Evolutionary conservation across 129 eudicot species (phyloP).

Genomic region (Artemisia tridentata): DNA sequence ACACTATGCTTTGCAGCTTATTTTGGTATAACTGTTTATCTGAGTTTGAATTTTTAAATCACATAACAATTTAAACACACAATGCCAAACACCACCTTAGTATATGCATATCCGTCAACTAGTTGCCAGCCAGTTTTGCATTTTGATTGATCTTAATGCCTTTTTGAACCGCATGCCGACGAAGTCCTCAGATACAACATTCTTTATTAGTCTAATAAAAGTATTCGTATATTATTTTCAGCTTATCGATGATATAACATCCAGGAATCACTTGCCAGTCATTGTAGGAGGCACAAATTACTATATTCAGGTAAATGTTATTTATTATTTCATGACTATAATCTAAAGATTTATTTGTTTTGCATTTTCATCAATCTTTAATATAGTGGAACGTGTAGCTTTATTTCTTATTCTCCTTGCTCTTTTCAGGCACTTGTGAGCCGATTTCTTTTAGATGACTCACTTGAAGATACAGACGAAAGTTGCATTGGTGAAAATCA

Average conservation of each 20-base stretch:
- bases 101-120: slow-evolving; percentile 3
- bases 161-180: background rate
- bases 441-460: slow-evolving; percentile 80
- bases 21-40: background rate
- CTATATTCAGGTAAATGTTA: slow-evolving; percentile 76
- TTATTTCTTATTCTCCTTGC: slow-evolving; percentile 5
- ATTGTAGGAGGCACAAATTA: slow-evolving; percentile 98
- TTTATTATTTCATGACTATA: slow-evolving; percentile 12
- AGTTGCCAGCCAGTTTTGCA: slow-evolving; percentile 9
- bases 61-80: background rate
- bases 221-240: slow-evolving; percentile 33
- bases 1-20: background rate
- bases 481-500: slow-evolving; percentile 36
- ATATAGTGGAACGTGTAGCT: background rate
- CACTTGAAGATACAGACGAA: slow-evolving; percentile 45
- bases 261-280: slow-evolving; percentile 79
- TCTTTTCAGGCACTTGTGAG: slow-evolving; percentile 88
- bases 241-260: slow-evolving; percentile 75
- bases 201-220: slow-evolving; percentile 4
- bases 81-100: background rate
- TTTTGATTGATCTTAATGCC: slow-evolving; percentile 9
- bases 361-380: background rate
- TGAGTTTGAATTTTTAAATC: background rate
- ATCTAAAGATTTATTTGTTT: slow-evolving; percentile 3
- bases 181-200: slow-evolving; percentile 1